Percentiles rank a stretch among this genome's conserved stretches.
These are phyloP conservation scores for Cladosporium phlei DNA, from an alignment of 2,329 filamentous ascomycete genomes.

Conservation along the genomic window DNA sequence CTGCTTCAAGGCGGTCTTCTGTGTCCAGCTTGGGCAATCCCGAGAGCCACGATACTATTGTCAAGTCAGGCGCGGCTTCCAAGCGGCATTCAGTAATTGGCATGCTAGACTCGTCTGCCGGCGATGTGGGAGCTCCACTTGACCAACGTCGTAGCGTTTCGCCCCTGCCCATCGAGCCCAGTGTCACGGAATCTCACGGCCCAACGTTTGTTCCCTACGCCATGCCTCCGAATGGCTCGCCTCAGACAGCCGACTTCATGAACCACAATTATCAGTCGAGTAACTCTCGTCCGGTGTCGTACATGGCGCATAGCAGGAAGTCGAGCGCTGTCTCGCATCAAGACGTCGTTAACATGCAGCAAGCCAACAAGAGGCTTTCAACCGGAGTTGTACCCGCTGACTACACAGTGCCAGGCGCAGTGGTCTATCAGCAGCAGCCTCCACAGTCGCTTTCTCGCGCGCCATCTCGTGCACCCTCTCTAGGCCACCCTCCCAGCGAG, in stretches of 20 bases:
- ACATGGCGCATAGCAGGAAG: slow-evolving; percentile 18
- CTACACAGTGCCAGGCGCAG: neutral
- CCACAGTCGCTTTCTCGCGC: neutral
- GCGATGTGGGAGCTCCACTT: neutral
- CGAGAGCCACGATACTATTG: neutral
- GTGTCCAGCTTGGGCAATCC: slow-evolving; percentile 25
- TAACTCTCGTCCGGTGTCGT: slow-evolving; percentile 27
- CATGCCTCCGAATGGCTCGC: neutral
- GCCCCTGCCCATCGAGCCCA: neutral
- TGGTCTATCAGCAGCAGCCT: neutral
- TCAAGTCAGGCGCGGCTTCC: neutral
- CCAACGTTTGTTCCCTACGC: neutral
- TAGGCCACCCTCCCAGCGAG: slow-evolving; percentile 19
- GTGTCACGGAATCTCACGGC: no score
- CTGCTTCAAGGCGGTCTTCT: slow-evolving; percentile 21
- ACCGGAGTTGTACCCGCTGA: neutral
- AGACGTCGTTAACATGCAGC: slow-evolving; percentile 9
- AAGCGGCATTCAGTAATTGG: slow-evolving; percentile 1
- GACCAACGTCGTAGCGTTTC: neutral
- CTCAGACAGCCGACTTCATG: neutral
- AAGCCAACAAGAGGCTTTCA: neutral
- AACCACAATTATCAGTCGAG: neutral
- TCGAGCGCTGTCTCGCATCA: slow-evolving; percentile 15
- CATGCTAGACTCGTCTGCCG: neutral
- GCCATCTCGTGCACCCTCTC: slow-evolving; percentile 1